phyloP scores from a whole-genome alignment of 768 basidiomycete genomes.

The Boletus sensibilis region DNA sequence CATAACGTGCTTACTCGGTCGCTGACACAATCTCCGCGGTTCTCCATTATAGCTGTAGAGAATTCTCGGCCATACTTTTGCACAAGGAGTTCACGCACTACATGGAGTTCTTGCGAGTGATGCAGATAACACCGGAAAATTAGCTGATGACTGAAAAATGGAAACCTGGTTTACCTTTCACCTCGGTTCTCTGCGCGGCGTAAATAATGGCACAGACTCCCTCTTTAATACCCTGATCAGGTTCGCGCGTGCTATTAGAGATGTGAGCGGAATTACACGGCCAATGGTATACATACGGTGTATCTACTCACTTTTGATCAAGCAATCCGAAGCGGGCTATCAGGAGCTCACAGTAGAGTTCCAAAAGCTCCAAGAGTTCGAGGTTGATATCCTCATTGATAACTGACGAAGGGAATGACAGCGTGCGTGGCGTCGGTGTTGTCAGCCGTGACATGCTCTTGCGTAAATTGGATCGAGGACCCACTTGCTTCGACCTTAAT shows the following conservation, averaged over 20 bases:
- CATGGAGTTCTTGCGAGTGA: conserved; percentile 67
- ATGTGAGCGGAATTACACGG: conserved; percentile 6
- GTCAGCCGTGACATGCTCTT: conserved; percentile 6
- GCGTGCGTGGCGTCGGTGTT: conserved; percentile 18
- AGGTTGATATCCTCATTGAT: conserved; percentile 84
- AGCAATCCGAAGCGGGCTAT: conserved; percentile 89
- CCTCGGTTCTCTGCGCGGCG: conserved; percentile 87
- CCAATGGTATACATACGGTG: conserved; percentile 1
- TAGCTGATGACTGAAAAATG: not conserved
- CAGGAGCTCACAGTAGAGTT: conserved; percentile 93
- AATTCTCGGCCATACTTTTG: conserved; percentile 95
- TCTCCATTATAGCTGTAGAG: conserved; percentile 82
- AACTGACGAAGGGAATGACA: conserved; percentile 39
- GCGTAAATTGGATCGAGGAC: conserved; percentile 27
- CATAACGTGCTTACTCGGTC: conserved; percentile 59
- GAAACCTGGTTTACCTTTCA: conserved; percentile 59
- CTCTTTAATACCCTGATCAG: conserved; percentile 84
- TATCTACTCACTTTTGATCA: conserved; percentile 71
- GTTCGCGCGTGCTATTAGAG: conserved; percentile 63
- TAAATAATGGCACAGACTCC: conserved; percentile 87
- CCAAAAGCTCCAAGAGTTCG: conserved; percentile 88
- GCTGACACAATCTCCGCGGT: conserved; percentile 75
- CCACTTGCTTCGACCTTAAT: conserved; percentile 83
- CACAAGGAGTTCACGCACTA: conserved; percentile 91
- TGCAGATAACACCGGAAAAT: conserved; percentile 1